phyloP scores from a whole-genome alignment of 208 protist species.

The Acanthamoeba quina region DNA sequence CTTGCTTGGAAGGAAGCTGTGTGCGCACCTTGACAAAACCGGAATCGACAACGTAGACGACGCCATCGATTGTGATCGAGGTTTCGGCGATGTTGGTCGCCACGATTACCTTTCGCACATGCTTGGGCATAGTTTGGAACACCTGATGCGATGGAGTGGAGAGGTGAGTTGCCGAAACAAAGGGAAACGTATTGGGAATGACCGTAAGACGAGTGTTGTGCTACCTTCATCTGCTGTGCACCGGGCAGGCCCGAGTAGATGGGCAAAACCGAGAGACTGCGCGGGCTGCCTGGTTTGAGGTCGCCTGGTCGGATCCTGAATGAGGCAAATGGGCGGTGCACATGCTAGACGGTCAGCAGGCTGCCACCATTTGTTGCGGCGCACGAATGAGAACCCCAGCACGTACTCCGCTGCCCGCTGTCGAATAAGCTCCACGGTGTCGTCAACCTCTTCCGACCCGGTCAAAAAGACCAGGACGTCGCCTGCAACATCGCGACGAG shows the following conservation, averaged over 20 bases:
- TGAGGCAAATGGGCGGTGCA: neutral
- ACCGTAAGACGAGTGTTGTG: neutral
- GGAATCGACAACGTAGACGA: slow-evolving; percentile 93
- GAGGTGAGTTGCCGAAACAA: neutral
- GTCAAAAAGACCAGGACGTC: slow-evolving; percentile 91
- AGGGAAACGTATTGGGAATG: neutral
- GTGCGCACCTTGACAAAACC: slow-evolving; percentile 88
- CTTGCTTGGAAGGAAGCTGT: neutral
- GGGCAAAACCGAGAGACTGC: slow-evolving; percentile 76
- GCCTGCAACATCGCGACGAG: slow-evolving; percentile 56
- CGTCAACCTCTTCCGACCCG: slow-evolving; percentile 91
- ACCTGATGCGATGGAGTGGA: slow-evolving; percentile 49
- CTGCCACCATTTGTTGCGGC: neutral
- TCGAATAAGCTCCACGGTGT: slow-evolving; percentile 26
- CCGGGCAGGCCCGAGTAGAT: slow-evolving; percentile 82
- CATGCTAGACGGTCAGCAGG: neutral
- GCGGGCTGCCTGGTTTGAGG: neutral
- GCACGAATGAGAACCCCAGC: neutral
- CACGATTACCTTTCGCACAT: slow-evolving; percentile 88
- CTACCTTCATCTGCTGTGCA: slow-evolving; percentile 79
- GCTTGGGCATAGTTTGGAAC: slow-evolving; percentile 74
- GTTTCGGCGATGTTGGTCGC: slow-evolving; percentile 93
- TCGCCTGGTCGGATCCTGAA: slow-evolving; percentile 17
- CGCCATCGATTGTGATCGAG: slow-evolving; percentile 91
- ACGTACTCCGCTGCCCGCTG: slow-evolving; percentile 44